Percentiles rank a stretch among this genome's conserved stretches.
These are phyloP conservation scores for Phylloporus rhodoxanthus DNA, from an alignment of 768 basidiomycete genomes.

Conservation along the genomic window DNA sequence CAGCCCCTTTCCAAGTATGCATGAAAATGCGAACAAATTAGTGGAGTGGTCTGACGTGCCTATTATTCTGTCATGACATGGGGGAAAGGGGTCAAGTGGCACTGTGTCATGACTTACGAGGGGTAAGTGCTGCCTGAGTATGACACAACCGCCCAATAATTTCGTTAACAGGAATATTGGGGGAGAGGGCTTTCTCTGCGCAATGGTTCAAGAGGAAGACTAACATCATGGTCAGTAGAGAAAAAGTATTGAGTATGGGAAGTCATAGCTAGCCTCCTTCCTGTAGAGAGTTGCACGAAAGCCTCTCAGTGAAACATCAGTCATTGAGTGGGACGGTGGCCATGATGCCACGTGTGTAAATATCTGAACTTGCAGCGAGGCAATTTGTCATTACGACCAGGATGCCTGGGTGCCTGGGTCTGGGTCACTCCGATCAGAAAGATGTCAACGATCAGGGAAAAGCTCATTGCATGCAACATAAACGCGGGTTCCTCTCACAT, in stretches of 20 bases:
- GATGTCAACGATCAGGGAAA: neutral
- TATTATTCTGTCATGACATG: neutral
- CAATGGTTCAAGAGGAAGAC: too few relatives aligned
- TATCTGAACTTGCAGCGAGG: neutral
- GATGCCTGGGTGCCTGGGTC: neutral
- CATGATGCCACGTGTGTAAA: neutral
- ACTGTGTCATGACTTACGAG: neutral
- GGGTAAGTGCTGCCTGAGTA: neutral
- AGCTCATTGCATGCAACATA: neutral
- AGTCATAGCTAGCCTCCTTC: neutral
- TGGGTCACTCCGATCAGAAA: neutral
- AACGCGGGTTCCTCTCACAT: too few relatives aligned
- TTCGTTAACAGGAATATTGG: neutral
- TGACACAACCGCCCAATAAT: neutral
- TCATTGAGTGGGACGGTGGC: neutral
- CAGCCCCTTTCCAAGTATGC: neutral
- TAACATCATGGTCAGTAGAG: neutral
- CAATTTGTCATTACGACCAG: too few relatives aligned
- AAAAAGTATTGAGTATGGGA: neutral
- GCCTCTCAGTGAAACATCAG: neutral
- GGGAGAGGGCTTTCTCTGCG: neutral
- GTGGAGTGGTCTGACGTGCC: neutral
- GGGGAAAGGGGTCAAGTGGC: neutral
- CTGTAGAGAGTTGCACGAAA: too few relatives aligned
- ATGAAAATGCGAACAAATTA: neutral